These are phyloP conservation scores for Hyphodiscus hymeniophilus DNA, from an alignment of 495 filamentous ascomycete species.

Conservation along the genomic window DNA sequence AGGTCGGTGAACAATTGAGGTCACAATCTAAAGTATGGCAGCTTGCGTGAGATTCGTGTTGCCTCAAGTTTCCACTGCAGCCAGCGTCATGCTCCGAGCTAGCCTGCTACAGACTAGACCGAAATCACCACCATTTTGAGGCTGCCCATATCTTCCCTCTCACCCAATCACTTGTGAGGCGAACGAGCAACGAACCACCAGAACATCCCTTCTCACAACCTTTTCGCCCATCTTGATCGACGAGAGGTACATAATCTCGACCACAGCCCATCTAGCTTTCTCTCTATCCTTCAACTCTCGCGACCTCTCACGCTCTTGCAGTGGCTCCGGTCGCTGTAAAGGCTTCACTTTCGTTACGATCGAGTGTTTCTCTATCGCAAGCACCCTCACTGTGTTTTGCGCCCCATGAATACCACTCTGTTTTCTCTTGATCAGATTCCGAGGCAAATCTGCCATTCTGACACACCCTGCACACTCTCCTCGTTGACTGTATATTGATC, in stretches of 20 bases:
- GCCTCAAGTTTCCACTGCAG: too few species aligned
- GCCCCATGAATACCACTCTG: conserved; percentile 14
- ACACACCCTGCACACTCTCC: conserved; percentile 3
- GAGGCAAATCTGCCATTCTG: conserved; percentile 10
- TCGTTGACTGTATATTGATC: conserved; percentile 20
- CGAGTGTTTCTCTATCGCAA: conserved; percentile 8
- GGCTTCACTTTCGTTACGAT: conserved; percentile 14
- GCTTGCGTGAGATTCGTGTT: not conserved
- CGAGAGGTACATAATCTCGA: not conserved
- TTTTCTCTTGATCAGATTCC: conserved; percentile 14
- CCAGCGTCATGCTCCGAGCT: too few species aligned
- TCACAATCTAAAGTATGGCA: not conserved
- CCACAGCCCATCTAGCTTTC: not conserved
- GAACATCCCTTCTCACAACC: not conserved
- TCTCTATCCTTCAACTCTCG: not conserved
- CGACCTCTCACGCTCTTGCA: conserved; percentile 4
- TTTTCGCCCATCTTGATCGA: too few species aligned
- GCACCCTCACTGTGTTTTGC: conserved; percentile 6
- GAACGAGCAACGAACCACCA: conserved; percentile 2
- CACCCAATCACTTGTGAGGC: conserved; percentile 9
- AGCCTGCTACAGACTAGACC: too few species aligned
- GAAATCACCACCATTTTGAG: too few species aligned
- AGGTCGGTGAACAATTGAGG: not conserved
- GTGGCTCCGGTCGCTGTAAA: conserved; percentile 7
- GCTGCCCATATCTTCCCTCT: not conserved